These are phyloP conservation scores for Pythium aphanidermatum DNA, from an alignment of 352 stramenopile species.

Conservation along the genomic window DNA sequence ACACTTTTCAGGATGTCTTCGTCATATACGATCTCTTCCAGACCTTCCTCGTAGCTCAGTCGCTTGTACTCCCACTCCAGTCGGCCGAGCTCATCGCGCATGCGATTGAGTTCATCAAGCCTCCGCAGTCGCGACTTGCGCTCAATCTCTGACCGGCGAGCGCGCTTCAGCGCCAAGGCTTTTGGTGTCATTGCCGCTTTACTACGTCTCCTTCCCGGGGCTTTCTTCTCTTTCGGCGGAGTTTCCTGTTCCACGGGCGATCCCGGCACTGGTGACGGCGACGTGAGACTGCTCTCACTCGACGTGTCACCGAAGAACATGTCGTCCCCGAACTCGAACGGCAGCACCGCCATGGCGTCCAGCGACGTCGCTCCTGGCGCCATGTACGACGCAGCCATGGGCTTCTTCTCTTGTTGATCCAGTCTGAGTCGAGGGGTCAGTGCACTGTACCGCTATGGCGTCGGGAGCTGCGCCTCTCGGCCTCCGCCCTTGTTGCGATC, in stretches of 20 bases:
- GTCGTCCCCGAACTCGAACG: conserved; percentile 6
- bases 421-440: background rate
- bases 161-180: conserved; percentile 23
- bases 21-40: conserved; percentile 16
- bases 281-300: conserved; percentile 10
- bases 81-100: conserved; percentile 47
- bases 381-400: background rate
- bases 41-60: conserved; percentile 21
- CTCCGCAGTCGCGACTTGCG: conserved; percentile 39
- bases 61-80: conserved; percentile 37
- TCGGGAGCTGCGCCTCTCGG: too few relatives aligned
- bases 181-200: conserved; percentile 5
- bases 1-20: background rate
- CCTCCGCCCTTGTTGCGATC: too few relatives aligned
- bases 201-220: background rate
- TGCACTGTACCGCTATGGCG: too few relatives aligned
- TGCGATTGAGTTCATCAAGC: conserved; percentile 26
- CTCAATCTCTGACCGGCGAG: conserved; percentile 54
- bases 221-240: background rate
- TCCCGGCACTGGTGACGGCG: conserved; percentile 1
- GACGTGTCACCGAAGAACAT: conserved; percentile 8
- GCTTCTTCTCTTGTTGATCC: too few relatives aligned
- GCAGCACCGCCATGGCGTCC: background rate
- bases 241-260: background rate
- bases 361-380: background rate